Evolutionary conservation across 2,329 filamentous ascomycete genomes (phyloP), one percentile per base, ranked within the genome.

Genomic region (Aspergillus spinulosporus): DNA sequence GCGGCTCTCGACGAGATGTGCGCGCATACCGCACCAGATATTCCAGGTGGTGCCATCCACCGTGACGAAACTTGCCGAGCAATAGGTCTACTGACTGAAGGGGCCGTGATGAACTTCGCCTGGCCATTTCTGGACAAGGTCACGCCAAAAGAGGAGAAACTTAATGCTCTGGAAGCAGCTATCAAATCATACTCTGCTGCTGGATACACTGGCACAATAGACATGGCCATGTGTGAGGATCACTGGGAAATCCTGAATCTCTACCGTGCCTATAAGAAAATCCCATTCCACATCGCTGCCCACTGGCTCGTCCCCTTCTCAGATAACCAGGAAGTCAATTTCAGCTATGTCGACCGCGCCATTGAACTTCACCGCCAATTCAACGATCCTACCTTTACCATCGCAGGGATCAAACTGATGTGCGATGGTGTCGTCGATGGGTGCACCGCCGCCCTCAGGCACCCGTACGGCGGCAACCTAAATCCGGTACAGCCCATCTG

Each of bases 171-270:
- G 15, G 66, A 68, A 26, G 68, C 70, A 1, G 78, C 76, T 0
- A 71, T 81, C 42, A 49, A 60, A 1, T 74, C 73, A 3, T 80
- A 80, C 54, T 74, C 74, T 50, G 62, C 66, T 0, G 73, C 73
- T 0, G 79, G 79, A 3, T 79, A 77, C 52, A 81, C 79, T 1
- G 77, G 78, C 1, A 68, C 78, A 29, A 70, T 80, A 11, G 79
- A 81, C 44, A 80, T 81, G 79, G 79, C 78, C 15, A 80, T 78
- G 74, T 76, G 80, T 52, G 78, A 80, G 45, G 75, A 74, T 43
- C 69, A 70, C 1, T 81, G 78, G 78, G 72, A 72, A 36, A 72
- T 74, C 0, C 65, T 81, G 42, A 62, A 72, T 2, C 62, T 69
- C 6, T 63, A 79, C 3, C 70, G 67, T 11, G 58, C 60, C 7